Conservation (phyloP, 345 rosid species). For the Dimocarpus longan region DNA sequence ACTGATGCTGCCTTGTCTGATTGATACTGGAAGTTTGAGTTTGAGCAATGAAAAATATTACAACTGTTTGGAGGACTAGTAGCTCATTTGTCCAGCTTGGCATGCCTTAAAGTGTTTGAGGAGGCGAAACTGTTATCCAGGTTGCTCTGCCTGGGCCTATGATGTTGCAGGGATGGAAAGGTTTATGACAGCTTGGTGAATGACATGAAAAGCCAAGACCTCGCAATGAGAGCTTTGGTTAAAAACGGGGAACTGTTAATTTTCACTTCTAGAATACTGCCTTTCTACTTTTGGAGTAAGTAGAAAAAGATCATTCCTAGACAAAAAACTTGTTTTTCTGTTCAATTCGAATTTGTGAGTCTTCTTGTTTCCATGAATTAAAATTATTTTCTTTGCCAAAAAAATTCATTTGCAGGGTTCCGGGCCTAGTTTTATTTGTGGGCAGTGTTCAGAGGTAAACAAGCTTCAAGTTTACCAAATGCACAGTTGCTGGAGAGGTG, state of each 20-base stretch:
- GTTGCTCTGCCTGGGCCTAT: slow-evolving; percentile 42
- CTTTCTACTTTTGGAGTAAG: slow-evolving; percentile 62
- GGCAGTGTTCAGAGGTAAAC: slow-evolving; percentile 8
- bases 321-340: neutral
- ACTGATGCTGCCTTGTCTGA: slow-evolving; percentile 8
- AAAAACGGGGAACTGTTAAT: slow-evolving; percentile 64
- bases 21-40: slow-evolving; percentile 55
- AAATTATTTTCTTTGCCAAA: neutral
- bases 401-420: slow-evolving; percentile 45
- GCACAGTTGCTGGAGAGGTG: slow-evolving; percentile 15
- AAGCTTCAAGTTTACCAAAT: neutral
- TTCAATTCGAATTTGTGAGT: neutral
- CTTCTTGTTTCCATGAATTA: neutral
- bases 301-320: slow-evolving; percentile 10
- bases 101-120: slow-evolving; percentile 52
- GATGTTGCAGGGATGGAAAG: slow-evolving; percentile 42
- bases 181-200: slow-evolving; percentile 43
- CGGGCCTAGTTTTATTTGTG: slow-evolving; percentile 56
- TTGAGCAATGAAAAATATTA: slow-evolving; percentile 18
- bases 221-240: slow-evolving; percentile 54
- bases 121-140: slow-evolving; percentile 46
- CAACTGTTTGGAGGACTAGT: slow-evolving; percentile 30
- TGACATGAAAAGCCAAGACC: slow-evolving; percentile 52
- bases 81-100: slow-evolving; percentile 69
- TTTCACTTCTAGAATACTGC: slow-evolving; percentile 62